A percentile compares a stretch with the other conserved stretches of the same genome.
Conservation (phyloP, 305 asterid species). For the Solanum hybrid region DNA sequence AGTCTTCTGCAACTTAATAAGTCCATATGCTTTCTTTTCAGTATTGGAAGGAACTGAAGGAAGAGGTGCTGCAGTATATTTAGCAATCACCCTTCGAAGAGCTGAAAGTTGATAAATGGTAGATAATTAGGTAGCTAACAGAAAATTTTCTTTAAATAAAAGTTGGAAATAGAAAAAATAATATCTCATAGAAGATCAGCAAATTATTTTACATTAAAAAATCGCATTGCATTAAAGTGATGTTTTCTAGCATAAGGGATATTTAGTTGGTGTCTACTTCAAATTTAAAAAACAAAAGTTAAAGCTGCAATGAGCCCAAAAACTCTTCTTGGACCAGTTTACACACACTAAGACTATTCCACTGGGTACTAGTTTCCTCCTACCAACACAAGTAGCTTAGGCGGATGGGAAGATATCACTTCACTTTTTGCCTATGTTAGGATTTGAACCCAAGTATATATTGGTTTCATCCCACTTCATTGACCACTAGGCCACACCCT, state of each 20-base stretch:
- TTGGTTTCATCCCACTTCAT: not conserved
- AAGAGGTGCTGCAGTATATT: slow-evolving; percentile 42
- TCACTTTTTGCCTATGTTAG: not conserved
- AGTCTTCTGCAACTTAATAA: slow-evolving; percentile 38
- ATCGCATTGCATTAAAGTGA: not conserved
- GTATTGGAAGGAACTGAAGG: slow-evolving; percentile 53
- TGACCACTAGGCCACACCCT: not conserved
- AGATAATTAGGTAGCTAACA: not conserved
- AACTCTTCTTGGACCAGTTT: not conserved
- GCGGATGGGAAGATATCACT: not conserved
- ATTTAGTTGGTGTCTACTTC: not conserved
- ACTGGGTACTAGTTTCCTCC: not conserved
- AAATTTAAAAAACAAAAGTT: not conserved
- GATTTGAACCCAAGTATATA: not conserved
- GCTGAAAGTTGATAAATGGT: slow-evolving; percentile 44
- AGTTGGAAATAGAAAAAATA: not conserved
- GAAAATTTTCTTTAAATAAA: not conserved
- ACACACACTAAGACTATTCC: not conserved
- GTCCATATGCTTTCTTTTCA: slow-evolving; percentile 62
- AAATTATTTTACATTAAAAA: not conserved
- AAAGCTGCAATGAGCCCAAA: not conserved
- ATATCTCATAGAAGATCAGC: not conserved
- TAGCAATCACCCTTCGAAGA: slow-evolving; percentile 62
- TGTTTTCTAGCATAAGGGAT: not conserved
- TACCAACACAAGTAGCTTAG: not conserved